These are phyloP conservation scores for Tetrahymena borealis DNA, from an alignment of 73 alveolate genomes.

Conservation along the genomic window DNA sequence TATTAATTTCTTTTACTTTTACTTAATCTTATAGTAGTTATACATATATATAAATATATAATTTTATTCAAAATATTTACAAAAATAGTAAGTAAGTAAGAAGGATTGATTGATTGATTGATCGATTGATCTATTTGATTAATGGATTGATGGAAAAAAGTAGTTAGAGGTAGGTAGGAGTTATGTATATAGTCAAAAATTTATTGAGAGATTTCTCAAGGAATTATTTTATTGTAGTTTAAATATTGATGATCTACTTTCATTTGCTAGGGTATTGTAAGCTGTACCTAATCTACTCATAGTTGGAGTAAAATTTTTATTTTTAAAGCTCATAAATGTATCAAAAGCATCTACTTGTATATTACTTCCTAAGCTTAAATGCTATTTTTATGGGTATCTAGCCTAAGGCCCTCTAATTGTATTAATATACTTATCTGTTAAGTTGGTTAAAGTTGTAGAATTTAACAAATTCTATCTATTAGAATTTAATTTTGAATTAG, in stretches of 20 bases:
- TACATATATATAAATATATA: too few species aligned
- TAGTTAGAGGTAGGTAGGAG: too few species aligned
- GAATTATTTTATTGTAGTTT: not conserved
- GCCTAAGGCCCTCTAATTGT: not conserved
- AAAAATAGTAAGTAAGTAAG: too few species aligned
- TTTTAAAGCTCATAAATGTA: not conserved
- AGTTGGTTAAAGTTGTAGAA: not conserved
- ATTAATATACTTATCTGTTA: not conserved
- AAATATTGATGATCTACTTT: not conserved
- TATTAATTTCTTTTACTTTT: too few species aligned
- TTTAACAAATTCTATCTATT: not conserved
- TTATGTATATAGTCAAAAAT: not conserved
- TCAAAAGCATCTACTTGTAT: not conserved
- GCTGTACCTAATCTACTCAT: not conserved
- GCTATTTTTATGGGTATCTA: not conserved
- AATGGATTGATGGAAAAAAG: not conserved
- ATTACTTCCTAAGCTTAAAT: not conserved
- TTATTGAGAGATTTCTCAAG: not conserved
- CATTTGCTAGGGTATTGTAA: not conserved
- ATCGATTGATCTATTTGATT: too few species aligned
- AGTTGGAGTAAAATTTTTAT: not conserved
- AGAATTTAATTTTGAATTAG: not conserved
- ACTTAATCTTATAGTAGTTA: too few species aligned
- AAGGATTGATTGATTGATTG: too few species aligned
- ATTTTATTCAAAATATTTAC: too few species aligned